phyloP scores from a whole-genome alignment of 2,329 filamentous ascomycete species.

The Polychaeton citri region DNA sequence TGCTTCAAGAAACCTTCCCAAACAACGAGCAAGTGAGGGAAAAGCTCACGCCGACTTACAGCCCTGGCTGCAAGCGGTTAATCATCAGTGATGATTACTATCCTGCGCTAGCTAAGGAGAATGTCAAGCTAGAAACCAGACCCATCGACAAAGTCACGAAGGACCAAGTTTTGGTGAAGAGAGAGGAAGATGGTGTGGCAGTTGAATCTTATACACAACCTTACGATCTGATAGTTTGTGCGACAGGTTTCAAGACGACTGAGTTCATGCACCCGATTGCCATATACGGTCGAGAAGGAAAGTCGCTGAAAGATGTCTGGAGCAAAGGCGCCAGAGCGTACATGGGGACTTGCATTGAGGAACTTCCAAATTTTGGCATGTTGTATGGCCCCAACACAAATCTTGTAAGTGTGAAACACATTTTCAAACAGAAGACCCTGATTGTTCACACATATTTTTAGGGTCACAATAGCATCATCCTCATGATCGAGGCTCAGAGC shows the following conservation, averaged over 20 bases:
- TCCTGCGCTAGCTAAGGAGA: slow-evolving; percentile 31
- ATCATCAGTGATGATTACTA: slow-evolving; percentile 45
- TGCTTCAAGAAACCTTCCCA: slow-evolving; percentile 35
- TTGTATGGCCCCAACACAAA: slow-evolving; percentile 47
- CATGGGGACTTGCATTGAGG: slow-evolving; percentile 38
- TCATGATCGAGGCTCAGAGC: slow-evolving; percentile 49
- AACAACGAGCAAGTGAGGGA: slow-evolving; percentile 38
- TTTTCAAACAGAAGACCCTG: slow-evolving; percentile 17
- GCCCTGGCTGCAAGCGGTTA: slow-evolving; percentile 41
- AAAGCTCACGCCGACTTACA: slow-evolving; percentile 40
- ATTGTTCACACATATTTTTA: slow-evolving; percentile 4
- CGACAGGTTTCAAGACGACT: slow-evolving; percentile 46
- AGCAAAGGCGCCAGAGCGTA: slow-evolving; percentile 37
- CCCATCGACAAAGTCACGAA: slow-evolving; percentile 34
- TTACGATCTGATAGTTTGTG: slow-evolving; percentile 44
- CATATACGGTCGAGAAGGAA: slow-evolving; percentile 33
- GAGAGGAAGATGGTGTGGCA: slow-evolving; percentile 13
- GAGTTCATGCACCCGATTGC: slow-evolving; percentile 47
- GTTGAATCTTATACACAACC: slow-evolving; percentile 13
- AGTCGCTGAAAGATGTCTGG: slow-evolving; percentile 39
- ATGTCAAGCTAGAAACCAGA: slow-evolving; percentile 39
- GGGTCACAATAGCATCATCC: slow-evolving; percentile 39
- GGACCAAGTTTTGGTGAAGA: slow-evolving; percentile 34
- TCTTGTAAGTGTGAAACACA: slow-evolving; percentile 36
- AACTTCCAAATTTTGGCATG: slow-evolving; percentile 43